Conservation (phyloP, 331 rosid species). For the Acacia pycnantha region DNA sequence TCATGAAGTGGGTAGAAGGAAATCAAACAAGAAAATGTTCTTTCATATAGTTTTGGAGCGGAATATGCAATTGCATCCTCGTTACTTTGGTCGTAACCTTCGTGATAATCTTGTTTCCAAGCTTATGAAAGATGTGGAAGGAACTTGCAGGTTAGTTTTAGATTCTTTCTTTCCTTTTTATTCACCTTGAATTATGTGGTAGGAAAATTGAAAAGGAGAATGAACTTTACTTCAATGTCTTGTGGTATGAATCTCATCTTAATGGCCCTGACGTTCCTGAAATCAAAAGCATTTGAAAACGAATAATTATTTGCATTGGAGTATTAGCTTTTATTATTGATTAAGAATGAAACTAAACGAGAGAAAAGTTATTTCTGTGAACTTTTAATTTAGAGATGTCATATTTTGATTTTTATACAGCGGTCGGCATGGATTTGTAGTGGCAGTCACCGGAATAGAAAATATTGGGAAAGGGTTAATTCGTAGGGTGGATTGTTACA, state of each 20-base stretch:
- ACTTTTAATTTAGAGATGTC: neutral
- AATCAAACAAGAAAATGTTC: slow-evolving; percentile 51
- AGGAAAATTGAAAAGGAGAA: neutral
- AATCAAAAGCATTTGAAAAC: neutral
- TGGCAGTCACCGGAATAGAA: slow-evolving; percentile 91
- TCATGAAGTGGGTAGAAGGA: neutral
- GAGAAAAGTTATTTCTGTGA: neutral
- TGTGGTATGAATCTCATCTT: neutral
- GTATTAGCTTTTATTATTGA: neutral
- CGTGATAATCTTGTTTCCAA: slow-evolving; percentile 83
- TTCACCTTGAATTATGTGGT: neutral
- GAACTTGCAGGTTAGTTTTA: slow-evolving; percentile 73
- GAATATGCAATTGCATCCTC: slow-evolving; percentile 96
- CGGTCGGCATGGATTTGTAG: slow-evolving; percentile 95
- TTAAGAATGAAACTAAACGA: neutral
- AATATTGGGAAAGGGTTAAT: slow-evolving; percentile 86
- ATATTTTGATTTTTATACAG: slow-evolving; percentile 38
- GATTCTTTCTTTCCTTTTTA: neutral
- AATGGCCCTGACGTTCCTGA: neutral
- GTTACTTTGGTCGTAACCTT: slow-evolving; percentile 88
- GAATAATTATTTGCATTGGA: neutral
- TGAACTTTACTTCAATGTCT: neutral
- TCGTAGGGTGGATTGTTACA: slow-evolving; percentile 26
- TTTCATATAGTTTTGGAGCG: slow-evolving; percentile 93
- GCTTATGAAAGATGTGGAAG: slow-evolving; percentile 99